Evolutionary conservation across 768 basidiomycete species (phyloP).

Genomic region (Chalciporus chontae): DNA sequence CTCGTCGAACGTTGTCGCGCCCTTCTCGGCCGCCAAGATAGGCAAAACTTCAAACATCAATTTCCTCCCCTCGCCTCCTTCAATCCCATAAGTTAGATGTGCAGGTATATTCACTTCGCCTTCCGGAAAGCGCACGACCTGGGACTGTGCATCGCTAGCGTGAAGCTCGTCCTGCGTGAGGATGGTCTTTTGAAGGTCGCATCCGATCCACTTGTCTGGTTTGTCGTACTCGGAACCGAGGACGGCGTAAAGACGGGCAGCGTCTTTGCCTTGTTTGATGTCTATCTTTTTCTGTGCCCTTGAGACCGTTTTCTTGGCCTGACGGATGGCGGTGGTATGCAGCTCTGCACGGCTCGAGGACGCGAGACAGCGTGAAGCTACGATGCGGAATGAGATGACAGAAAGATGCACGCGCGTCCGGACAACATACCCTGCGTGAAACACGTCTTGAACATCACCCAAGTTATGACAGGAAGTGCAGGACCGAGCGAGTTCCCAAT

Average conservation of each 20-base stretch:
- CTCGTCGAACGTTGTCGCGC: slow-evolving; percentile 17
- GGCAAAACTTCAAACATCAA: slow-evolving; percentile 71
- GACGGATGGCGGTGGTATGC: slow-evolving; percentile 47
- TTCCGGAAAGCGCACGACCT: slow-evolving; percentile 27
- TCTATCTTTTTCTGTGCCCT: slow-evolving; percentile 44
- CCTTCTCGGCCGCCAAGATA: slow-evolving; percentile 39
- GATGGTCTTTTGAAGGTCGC: slow-evolving; percentile 62
- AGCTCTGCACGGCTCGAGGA: slow-evolving; percentile 41
- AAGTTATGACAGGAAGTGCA: too few relatives aligned
- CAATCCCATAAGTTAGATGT: slow-evolving; percentile 65
- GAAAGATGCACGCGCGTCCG: neutral
- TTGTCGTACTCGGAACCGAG: slow-evolving; percentile 68
- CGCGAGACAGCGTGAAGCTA: slow-evolving; percentile 39
- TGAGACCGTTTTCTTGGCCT: slow-evolving; percentile 41
- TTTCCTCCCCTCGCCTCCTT: slow-evolving; percentile 44
- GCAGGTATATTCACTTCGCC: slow-evolving; percentile 47
- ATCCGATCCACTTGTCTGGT: slow-evolving; percentile 62
- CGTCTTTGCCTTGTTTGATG: slow-evolving; percentile 33
- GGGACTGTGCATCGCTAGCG: slow-evolving; percentile 19
- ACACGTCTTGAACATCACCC: slow-evolving; percentile 30
- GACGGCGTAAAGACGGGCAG: slow-evolving; percentile 59
- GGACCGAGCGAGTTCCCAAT: neutral
- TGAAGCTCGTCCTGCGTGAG: slow-evolving; percentile 51
- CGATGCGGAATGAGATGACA: neutral
- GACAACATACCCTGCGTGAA: slow-evolving; percentile 18